Evolutionary conservation across 768 basidiomycete species (phyloP), one percentile per base, ranked within the genome.

Genomic region (Agrocybe chaxingu): DNA sequence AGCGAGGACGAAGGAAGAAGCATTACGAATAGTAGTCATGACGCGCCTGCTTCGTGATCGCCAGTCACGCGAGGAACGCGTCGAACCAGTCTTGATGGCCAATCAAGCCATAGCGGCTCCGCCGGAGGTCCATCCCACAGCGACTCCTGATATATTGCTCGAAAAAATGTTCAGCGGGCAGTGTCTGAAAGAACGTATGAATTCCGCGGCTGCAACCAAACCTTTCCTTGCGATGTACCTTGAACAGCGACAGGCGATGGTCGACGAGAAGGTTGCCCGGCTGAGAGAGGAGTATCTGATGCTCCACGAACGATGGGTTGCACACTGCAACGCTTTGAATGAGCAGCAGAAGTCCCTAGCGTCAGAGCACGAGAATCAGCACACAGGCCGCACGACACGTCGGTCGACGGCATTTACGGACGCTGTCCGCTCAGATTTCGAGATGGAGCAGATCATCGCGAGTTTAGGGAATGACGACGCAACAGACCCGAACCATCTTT

Each of bases 401-500:
- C 82, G 91, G 19, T 81, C 86, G 8, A 76, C 84, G 42, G 85
- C 87, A 0, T 71, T 90, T 54, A 91, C 91, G 24, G 95, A 97
- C 66, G 85, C 91, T 10, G 94, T 94, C 11, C 86, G 92, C 3
- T 93, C 94, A 12, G 95, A 98, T 67, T 78, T 96, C 50, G 96
- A 98, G 73, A 94, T 97, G 84, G 91, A 97, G 61, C 92, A 94
- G 69, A 93, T 98, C 62, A 89, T 98, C 50, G 92, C 92, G n/a
- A 91, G 87, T 61, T 73, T 97, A 36, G 93, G 92, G 19, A 89
- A 87, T 57, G 92, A 96, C 55, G 94, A 96, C 52, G 82, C 91
- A 30, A 90, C 87, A n/a, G 94, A 98, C 67, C 92, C 95, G 0
- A 88, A 82, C 55, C 82, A 89, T 54, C 82, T 97, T n/a, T 89